phyloP scores from a whole-genome alignment of 2,329 filamentous ascomycete species.

The Aspergillus sojae region DNA sequence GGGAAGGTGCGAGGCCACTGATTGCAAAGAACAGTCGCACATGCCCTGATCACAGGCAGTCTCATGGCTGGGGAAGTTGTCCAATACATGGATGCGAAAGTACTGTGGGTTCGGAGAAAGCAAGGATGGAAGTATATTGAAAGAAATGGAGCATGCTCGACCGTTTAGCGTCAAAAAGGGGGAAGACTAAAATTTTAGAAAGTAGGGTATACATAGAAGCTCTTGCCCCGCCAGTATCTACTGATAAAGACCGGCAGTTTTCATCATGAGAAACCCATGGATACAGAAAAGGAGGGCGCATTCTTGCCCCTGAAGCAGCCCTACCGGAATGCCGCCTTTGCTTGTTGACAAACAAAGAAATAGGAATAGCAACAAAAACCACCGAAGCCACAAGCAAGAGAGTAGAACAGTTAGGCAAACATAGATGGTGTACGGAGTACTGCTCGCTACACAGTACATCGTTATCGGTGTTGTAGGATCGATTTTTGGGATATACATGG shows the following conservation, averaged over 20 bases:
- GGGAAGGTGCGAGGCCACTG: slow-evolving; percentile 10
- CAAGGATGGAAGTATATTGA: not conserved
- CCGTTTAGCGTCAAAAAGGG: not conserved
- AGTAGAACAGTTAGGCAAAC: not conserved
- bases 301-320: not conserved
- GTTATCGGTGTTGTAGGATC: not conserved
- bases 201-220: not conserved
- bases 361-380: not conserved
- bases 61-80: not conserved
- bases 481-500: not conserved
- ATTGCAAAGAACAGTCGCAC: slow-evolving; percentile 15
- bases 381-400: not conserved
- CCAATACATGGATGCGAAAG: not conserved
- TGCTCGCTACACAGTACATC: not conserved
- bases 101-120: not conserved
- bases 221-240: not conserved
- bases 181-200: not conserved
- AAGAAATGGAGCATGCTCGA: not conserved
- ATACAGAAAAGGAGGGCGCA: not conserved
- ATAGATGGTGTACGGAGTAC: not conserved
- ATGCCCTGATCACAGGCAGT: slow-evolving; percentile 19
- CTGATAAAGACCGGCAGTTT: not conserved
- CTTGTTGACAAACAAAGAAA: not conserved
- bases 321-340: not conserved
- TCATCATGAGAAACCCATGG: not conserved